Evolutionary conservation across 208 protist species (phyloP).

Genomic region (Acanthamoeba healyi): DNA sequence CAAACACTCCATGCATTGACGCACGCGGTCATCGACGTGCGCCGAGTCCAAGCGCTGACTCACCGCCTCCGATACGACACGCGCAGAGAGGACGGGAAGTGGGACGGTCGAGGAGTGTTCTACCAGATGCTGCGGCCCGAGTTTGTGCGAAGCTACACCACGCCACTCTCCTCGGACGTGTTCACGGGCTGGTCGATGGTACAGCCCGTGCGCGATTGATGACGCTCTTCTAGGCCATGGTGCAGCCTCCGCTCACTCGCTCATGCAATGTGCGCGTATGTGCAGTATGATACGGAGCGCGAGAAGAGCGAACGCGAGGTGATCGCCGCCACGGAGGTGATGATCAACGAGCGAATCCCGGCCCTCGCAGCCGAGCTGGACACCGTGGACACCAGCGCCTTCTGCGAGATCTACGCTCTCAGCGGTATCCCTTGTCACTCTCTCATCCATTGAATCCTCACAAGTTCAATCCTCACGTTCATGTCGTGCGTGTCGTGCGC

Average conservation of each 20-base stretch:
- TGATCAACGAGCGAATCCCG: background rate
- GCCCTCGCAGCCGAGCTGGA: slow-evolving; percentile 9
- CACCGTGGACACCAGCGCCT: background rate
- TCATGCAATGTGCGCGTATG: background rate
- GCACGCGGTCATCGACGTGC: too few relatives aligned
- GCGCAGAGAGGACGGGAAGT: background rate
- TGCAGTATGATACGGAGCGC: background rate
- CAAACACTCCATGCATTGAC: background rate
- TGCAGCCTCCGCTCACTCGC: background rate
- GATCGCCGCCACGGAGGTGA: background rate
- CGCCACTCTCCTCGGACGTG: slow-evolving; percentile 1
- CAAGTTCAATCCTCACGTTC: background rate
- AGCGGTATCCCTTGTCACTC: too few relatives aligned
- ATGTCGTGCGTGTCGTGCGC: background rate
- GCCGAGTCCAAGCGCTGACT: too few relatives aligned
- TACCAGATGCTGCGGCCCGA: slow-evolving; percentile 58
- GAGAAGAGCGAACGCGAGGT: background rate
- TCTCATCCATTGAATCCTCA: too few relatives aligned
- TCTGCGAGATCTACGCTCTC: background rate
- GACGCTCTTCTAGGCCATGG: background rate
- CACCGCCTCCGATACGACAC: too few relatives aligned
- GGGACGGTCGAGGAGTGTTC: slow-evolving; percentile 6
- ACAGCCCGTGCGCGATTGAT: too few relatives aligned
- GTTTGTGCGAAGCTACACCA: background rate
- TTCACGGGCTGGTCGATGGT: background rate